Base-by-base conservation (phyloP, 768 basidiomycete species). In the Suillus lakei region DNA sequence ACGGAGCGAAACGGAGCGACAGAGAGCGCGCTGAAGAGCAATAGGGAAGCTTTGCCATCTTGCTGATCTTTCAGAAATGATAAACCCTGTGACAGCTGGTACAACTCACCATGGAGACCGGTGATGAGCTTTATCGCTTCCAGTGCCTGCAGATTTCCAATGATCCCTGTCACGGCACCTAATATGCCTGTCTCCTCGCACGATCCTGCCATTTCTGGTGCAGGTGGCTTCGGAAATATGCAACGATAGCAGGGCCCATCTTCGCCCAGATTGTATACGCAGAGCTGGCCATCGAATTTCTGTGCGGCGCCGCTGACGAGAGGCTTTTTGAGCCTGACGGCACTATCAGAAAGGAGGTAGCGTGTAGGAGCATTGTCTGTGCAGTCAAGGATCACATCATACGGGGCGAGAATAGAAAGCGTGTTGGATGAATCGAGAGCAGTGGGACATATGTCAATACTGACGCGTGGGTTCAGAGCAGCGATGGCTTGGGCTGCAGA, bases 251-350 rank as follows among this genome's bases (percentile, higher is more conserved):
- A 99, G 0, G 96, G 96, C 1, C 95, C 90, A 34, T 85, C 78
- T 23, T 79, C 76, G 7, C 84, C 87, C 5, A 89, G 77, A 72
- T 94, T 93, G 74, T 93, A 95, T 16, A 86, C 81, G 71, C 87
- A 90, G 6, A 95, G 82, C 73, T 95, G 93, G 0, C 93, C 93
- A 66, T 94, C 92, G 69, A 85, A 91, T 70, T 86, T 86, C 72
- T 93, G 93, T 0, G 98, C 98, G 2, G 96, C 98, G 9, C 97
- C 97, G 64, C 92, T 94, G 43, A 99, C 90, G 44, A 99, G 88
- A 16, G 94, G 91, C 55, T 89, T 92, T n/a, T 80, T 78, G 2
- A 96, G 84, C 1, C 79, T 80, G 44, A 95, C 92, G 18, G 92
- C 88, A 1, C 88, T 86, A 74, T 99, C 96, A 30, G 94, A 96